Evolutionary conservation across 2,329 filamentous ascomycete species (phyloP), one percentile per base, ranked within the genome.

Genomic region (Alternaria tenuissima): DNA sequence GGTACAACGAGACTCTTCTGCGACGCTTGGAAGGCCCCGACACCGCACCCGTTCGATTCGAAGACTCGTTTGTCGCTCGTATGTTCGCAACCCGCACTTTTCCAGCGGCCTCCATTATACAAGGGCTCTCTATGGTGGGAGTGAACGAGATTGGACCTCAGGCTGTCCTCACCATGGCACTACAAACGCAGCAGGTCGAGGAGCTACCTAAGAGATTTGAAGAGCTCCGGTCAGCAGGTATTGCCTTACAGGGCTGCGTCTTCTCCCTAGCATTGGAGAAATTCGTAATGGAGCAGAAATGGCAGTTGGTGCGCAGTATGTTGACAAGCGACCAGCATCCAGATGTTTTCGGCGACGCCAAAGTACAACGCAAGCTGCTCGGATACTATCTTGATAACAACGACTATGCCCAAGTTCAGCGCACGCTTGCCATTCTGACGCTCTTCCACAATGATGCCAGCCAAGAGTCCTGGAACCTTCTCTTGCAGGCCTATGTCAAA

Each of bases 21-120:
- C 76, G 67, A 18, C 69, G 70, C 16, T 64, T 81, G 18, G 59
- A 76, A 8, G 81, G 81, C 16, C 78, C 80, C 36, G 79, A 81
- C 28, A 79, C 80, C 54, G 79, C 78, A 32, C 78, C 79, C n/a
- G 81, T 82, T 38, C 74, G 79, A 39, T 76, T 84, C 47, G 76
- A 79, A 70, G 92, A 95, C 75, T 79, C 82, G 0, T 85, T 96
- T 30, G 90, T 91, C 18, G 91, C 93, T n/a, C 87, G 89, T 64
- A 88, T 93, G 81, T 94, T 97, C 74, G 93, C 93, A 9, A 91
- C 89, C 2, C 89, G 84, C 58, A 91, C 91, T 76, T 85, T 95
- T 22, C 87, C 89, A 1, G 82, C 93, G 9, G 88, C 94, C 57
- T 86, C 90, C 65, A 87, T 92, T 26, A 87, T 96, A 55, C 86